A percentile compares a stretch with the other conserved stretches of the same genome.
Evolutionary conservation across 2,329 filamentous ascomycete species (phyloP).

Genomic region (Pleoardoris graminearum): DNA sequence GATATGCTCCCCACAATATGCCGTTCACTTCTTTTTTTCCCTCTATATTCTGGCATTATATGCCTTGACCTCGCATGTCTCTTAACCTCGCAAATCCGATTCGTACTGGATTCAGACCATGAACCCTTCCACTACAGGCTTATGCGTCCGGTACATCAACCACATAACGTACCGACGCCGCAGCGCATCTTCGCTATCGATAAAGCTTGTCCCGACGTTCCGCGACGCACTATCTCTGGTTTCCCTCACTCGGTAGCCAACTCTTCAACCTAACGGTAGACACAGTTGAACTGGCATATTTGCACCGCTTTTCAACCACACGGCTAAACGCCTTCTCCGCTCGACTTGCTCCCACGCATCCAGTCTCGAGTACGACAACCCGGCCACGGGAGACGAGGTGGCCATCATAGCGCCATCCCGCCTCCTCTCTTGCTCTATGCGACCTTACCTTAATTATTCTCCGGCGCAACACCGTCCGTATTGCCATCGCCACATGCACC

Average conservation of each 20-base stretch:
- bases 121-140: constrained; percentile 11
- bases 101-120: constrained; percentile 13
- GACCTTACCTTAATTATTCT: constrained; percentile 14
- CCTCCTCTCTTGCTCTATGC: constrained; percentile 12
- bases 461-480: constrained; percentile 12
- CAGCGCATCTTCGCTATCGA: constrained; percentile 9
- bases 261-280: too few relatives aligned
- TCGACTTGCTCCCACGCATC: background rate
- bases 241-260: too few relatives aligned
- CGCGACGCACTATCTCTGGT: background rate
- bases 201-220: constrained; percentile 10
- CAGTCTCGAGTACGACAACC: background rate
- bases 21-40: too few relatives aligned
- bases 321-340: background rate
- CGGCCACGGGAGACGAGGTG: constrained; percentile 14
- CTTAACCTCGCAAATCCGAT: constrained; percentile 10
- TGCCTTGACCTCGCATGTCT: constrained; percentile 2
- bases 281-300: too few relatives aligned
- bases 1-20: too few relatives aligned
- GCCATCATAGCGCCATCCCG: constrained; percentile 15
- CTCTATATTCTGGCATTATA: constrained; percentile 9
- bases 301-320: background rate
- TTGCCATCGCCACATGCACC: background rate
- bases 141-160: constrained; percentile 16
- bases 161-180: constrained; percentile 10